Conservation (phyloP, 345 rosid species). For the Bruguiera parviflora region DNA sequence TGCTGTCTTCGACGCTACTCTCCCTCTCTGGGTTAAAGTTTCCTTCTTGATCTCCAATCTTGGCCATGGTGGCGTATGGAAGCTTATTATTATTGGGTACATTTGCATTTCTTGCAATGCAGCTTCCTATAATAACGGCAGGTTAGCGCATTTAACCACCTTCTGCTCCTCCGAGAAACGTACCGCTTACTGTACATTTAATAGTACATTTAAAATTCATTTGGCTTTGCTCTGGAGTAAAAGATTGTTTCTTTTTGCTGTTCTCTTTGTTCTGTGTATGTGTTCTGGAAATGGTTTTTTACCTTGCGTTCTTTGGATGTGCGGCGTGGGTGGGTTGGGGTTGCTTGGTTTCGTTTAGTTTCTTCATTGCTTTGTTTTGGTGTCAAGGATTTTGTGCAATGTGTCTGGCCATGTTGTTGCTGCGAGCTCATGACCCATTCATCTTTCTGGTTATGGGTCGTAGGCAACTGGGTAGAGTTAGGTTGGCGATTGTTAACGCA, state of each 20-base stretch:
- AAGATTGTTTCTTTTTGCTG: neutral
- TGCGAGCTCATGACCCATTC: neutral
- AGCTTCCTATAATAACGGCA: slow-evolving; percentile 42
- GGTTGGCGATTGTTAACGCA: neutral
- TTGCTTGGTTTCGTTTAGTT: neutral
- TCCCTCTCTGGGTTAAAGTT: slow-evolving; percentile 11
- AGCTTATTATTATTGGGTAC: slow-evolving; percentile 37
- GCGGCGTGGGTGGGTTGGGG: neutral
- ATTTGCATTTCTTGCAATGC: slow-evolving; percentile 41
- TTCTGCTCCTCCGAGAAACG: slow-evolving; percentile 1
- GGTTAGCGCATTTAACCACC: slow-evolving; percentile 38
- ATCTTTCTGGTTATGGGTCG: neutral
- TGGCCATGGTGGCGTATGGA: slow-evolving; percentile 37
- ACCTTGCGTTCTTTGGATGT: slow-evolving; percentile 1
- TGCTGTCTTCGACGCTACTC: neutral
- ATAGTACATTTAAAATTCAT: neutral
- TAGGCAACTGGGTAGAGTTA: neutral
- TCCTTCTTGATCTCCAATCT: slow-evolving; percentile 7
- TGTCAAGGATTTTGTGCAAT: neutral
- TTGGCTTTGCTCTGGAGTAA: neutral
- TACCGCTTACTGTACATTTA: neutral
- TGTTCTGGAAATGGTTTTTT: slow-evolving; percentile 4
- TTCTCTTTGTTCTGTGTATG: slow-evolving; percentile 2
- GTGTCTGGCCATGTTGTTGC: neutral
- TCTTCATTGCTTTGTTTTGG: neutral